These are phyloP conservation scores for Exophiala viscosa DNA, from an alignment of 2,329 filamentous ascomycete genomes.

Conservation along the genomic window DNA sequence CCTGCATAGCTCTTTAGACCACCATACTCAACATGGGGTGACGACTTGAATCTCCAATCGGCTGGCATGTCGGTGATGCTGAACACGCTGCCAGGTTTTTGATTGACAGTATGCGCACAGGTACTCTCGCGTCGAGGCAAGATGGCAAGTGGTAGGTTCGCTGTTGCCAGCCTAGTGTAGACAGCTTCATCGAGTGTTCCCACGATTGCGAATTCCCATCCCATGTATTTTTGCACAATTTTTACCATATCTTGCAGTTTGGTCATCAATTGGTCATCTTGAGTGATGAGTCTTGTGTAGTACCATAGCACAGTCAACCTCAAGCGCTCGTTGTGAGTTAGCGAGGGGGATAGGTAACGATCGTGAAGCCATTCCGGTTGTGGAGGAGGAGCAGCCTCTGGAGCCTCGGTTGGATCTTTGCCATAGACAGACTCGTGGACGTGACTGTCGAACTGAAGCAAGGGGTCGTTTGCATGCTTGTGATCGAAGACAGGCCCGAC, in stretches of 20 bases:
- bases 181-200: constrained; percentile 44
- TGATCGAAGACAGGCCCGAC: not conserved
- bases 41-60: constrained; percentile 45
- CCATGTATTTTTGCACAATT: constrained; percentile 41
- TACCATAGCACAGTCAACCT: constrained; percentile 44
- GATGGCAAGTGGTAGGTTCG: constrained; percentile 41
- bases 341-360: constrained; percentile 35
- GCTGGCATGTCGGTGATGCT: constrained; percentile 40
- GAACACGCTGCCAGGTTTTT: constrained; percentile 38
- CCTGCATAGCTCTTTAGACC: constrained; percentile 44
- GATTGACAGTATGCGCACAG: constrained; percentile 45
- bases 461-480: not conserved
- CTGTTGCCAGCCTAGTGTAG: constrained; percentile 43
- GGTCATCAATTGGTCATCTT: constrained; percentile 41
- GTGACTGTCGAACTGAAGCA: not conserved
- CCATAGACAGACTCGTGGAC: not conserved
- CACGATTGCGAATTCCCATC: constrained; percentile 47
- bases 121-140: constrained; percentile 46
- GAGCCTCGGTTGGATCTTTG: not conserved
- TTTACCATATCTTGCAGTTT: constrained; percentile 43
- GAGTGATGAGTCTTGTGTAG: constrained; percentile 40
- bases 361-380: constrained; percentile 25
- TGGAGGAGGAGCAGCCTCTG: not conserved
- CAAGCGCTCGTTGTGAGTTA: constrained; percentile 37
- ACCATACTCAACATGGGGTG: constrained; percentile 40